Evolutionary conservation across 441 rosid genomes (phyloP), one percentile per base, ranked within the genome.

Genomic region (Populus tomentosa): DNA sequence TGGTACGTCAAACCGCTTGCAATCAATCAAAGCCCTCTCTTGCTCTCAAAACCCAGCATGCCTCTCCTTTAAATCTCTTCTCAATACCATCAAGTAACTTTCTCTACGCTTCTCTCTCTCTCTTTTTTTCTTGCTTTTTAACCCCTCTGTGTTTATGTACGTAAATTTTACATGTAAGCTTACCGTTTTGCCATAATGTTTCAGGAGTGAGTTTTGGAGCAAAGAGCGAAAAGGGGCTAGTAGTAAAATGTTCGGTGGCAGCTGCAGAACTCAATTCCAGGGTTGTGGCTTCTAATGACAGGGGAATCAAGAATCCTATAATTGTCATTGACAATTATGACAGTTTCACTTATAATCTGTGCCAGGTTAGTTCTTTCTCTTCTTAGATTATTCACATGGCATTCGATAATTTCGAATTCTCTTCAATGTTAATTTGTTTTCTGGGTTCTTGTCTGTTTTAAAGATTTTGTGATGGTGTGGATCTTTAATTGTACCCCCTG

Each of bases 281-380:
- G 65, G 59, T 85, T 81, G 69, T 74, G 6, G 84, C 62, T 79
- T 70, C 79, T 23, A 77, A 70, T 66, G 69, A 70, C 36, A 78
- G 73, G 70, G 78, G 78, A 77, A 81, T 69, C 53, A 77, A 79
- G 70, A 82, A 85, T 76, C 96, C 99, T 36, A 86, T 92, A 62
- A 72, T 96, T 71, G 97, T 96, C 53, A 89, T 94, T 75, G 99
- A 94, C 83, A 94, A 96, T 84, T 92, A 94, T 84, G 98, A 96
- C 75, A 96, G 98, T 84, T 96, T 96, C 85, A 96, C 98, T 30
- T 92, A 92, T 81, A 94, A 92, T 86, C 96, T 96, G 76, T 94
- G 98, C 62, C 98, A 96, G 98, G 97, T 96, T 24, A 69, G 62
- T 70, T 72, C 24, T 59, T 14, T 73, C 28, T 72, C 10, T 53